Conservation (phyloP, 176 grass and related monocot genomes). For the Phoenix roebelenii region DNA sequence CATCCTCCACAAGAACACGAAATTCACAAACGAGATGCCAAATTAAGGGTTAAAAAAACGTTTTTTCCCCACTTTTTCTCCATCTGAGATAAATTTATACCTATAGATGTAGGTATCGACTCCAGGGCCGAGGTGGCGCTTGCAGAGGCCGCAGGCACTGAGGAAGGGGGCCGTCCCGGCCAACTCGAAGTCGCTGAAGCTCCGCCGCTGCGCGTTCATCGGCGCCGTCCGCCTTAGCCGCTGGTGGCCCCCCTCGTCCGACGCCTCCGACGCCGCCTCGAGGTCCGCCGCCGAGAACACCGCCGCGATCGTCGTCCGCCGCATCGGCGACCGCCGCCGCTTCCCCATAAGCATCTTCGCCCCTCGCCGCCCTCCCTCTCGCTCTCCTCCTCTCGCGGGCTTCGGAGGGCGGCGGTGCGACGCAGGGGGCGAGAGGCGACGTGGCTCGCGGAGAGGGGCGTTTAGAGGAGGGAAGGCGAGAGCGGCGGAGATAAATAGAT, state of each 20-base stretch:
- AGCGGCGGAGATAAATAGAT: too few species aligned
- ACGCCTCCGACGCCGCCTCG: not conserved
- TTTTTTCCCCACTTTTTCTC: too few species aligned
- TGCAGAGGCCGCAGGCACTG: slow-evolving; percentile 15
- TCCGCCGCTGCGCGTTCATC: slow-evolving; percentile 1
- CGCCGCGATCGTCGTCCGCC: slow-evolving; percentile 16
- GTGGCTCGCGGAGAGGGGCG: too few species aligned
- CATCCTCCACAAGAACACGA: too few species aligned
- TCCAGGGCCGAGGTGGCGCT: slow-evolving; percentile 17
- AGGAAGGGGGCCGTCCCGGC: slow-evolving; percentile 10
- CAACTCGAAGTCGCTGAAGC: not conserved
- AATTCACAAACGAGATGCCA: too few species aligned
- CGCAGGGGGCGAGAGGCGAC: too few species aligned
- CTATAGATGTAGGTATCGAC: slow-evolving; percentile 22
- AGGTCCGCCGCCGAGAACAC: slow-evolving; percentile 11
- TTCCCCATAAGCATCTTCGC: slow-evolving; percentile 7
- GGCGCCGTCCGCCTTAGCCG: not conserved
- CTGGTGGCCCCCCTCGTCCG: not conserved
- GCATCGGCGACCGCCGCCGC: slow-evolving; percentile 15
- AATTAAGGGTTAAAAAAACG: too few species aligned
- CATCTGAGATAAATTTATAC: not conserved
- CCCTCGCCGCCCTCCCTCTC: not conserved
- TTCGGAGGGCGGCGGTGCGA: not conserved
- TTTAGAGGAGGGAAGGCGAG: too few species aligned
- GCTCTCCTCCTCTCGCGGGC: not conserved